A percentile compares a stretch with the other conserved stretches of the same genome.
Conservation (phyloP, 2,329 filamentous ascomycete species). For the Thielaviopsis musarum region DNA sequence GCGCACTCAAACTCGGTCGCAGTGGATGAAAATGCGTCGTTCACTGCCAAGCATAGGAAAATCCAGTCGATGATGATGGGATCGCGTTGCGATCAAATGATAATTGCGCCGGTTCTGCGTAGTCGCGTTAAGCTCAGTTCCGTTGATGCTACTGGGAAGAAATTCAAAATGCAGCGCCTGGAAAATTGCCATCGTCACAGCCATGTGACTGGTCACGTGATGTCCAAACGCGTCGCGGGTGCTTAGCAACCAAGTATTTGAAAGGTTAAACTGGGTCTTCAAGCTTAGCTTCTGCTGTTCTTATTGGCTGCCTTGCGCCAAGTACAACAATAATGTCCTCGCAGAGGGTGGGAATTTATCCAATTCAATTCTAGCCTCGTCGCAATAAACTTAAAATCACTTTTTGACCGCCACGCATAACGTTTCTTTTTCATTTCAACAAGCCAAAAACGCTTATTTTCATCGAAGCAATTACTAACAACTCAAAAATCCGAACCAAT, state of each 20-base stretch:
- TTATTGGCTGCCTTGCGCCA: slow-evolving; percentile 9
- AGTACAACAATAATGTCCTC: background rate
- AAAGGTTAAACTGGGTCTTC: slow-evolving; percentile 3
- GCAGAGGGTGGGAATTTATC: background rate
- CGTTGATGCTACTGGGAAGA: slow-evolving; percentile 6
- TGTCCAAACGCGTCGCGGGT: background rate
- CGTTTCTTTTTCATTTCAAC: too few species aligned
- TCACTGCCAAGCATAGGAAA: background rate
- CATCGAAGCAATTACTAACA: background rate
- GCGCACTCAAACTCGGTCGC: background rate
- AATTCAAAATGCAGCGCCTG: slow-evolving; percentile 3
- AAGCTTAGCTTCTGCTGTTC: background rate
- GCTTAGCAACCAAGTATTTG: background rate
- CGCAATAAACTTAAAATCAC: background rate
- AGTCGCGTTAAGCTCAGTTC: slow-evolving; percentile 4
- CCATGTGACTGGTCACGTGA: slow-evolving; percentile 10
- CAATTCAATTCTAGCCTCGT: background rate
- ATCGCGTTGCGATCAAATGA: background rate
- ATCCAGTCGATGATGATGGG: background rate
- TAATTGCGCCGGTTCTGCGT: background rate
- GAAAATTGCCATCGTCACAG: slow-evolving; percentile 9
- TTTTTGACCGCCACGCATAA: background rate
- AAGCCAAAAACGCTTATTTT: background rate
- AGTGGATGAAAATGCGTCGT: background rate
- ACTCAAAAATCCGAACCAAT: background rate